phyloP scores from a whole-genome alignment of 108 stramenopile species.

The Nitzschia sp. region DNA sequence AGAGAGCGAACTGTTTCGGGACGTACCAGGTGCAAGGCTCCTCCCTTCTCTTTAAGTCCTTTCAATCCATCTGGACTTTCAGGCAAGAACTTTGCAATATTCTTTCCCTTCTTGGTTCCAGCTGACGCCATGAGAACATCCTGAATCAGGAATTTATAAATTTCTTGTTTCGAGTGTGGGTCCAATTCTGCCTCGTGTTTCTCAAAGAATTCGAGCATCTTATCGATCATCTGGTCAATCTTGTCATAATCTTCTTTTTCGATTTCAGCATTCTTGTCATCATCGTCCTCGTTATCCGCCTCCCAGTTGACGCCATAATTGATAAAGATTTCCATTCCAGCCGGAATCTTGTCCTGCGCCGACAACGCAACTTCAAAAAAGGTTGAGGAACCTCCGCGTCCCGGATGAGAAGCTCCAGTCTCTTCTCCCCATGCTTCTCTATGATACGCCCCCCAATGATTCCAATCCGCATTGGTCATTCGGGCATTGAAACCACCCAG shows the following conservation, averaged over 20 bases:
- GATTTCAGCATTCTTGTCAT: slow-evolving; percentile 40
- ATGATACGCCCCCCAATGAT: slow-evolving; percentile 41
- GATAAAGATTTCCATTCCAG: slow-evolving; percentile 73
- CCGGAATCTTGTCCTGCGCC: slow-evolving; percentile 46
- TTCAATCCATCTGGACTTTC: slow-evolving; percentile 51
- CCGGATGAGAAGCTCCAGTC: slow-evolving; percentile 47
- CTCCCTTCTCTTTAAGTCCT: slow-evolving; percentile 57
- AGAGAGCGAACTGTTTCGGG: slow-evolving; percentile 35
- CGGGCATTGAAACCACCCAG: slow-evolving; percentile 39
- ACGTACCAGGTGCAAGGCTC: slow-evolving; percentile 44
- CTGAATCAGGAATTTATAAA: slow-evolving; percentile 61
- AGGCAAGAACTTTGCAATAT: slow-evolving; percentile 48
- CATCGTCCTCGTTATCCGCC: slow-evolving; percentile 44
- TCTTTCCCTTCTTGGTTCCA: slow-evolving; percentile 40
- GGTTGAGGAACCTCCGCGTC: slow-evolving; percentile 58
- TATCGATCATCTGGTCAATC: slow-evolving; percentile 63
- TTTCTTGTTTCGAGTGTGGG: slow-evolving; percentile 55
- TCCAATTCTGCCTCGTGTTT: slow-evolving; percentile 62
- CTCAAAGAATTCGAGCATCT: slow-evolving; percentile 73
- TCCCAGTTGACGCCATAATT: slow-evolving; percentile 64
- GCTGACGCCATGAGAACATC: slow-evolving; percentile 72
- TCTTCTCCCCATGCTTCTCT: slow-evolving; percentile 29
- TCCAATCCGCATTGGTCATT: slow-evolving; percentile 57
- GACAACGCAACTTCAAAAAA: slow-evolving; percentile 60
- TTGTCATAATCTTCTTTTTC: slow-evolving; percentile 63